phyloP scores from a whole-genome alignment of 257 asterid species.

The Lycium barbarum region DNA sequence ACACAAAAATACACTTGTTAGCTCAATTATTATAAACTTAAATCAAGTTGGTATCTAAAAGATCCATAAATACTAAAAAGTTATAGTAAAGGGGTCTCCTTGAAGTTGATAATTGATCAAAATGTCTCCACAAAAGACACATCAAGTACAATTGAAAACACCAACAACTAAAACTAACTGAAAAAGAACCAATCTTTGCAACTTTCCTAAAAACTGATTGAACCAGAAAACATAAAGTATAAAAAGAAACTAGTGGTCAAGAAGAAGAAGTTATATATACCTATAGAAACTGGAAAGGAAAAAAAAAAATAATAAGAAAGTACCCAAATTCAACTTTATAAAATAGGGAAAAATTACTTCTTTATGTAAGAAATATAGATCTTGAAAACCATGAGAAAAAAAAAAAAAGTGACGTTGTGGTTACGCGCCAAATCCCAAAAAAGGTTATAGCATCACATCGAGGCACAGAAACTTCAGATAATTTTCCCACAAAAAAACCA shows the following conservation, averaged over 20 bases:
- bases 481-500: neutral
- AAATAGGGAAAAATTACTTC: slow-evolving; percentile 24
- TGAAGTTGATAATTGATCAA: slow-evolving; percentile 41
- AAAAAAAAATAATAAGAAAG: slow-evolving; percentile 2
- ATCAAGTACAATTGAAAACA: slow-evolving; percentile 25
- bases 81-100: slow-evolving; percentile 34
- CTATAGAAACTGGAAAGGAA: neutral
- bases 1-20: slow-evolving; percentile 36
- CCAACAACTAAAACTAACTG: slow-evolving; percentile 23
- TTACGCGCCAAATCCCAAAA: neutral
- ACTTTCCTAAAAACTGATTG: neutral
- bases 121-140: slow-evolving; percentile 40
- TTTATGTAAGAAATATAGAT: slow-evolving; percentile 32
- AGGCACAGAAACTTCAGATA: neutral
- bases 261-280: neutral
- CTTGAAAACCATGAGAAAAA: neutral
- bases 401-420: neutral
- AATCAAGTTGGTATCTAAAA: slow-evolving; percentile 31
- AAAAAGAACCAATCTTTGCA: slow-evolving; percentile 19
- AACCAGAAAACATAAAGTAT: no score
- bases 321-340: neutral
- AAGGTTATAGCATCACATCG: no score
- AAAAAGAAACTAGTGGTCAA: neutral
- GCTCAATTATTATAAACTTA: slow-evolving; percentile 32
- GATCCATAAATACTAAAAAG: slow-evolving; percentile 34